Evolutionary conservation across 305 asterid species (phyloP).

Genomic region (Striga hermonthica): DNA sequence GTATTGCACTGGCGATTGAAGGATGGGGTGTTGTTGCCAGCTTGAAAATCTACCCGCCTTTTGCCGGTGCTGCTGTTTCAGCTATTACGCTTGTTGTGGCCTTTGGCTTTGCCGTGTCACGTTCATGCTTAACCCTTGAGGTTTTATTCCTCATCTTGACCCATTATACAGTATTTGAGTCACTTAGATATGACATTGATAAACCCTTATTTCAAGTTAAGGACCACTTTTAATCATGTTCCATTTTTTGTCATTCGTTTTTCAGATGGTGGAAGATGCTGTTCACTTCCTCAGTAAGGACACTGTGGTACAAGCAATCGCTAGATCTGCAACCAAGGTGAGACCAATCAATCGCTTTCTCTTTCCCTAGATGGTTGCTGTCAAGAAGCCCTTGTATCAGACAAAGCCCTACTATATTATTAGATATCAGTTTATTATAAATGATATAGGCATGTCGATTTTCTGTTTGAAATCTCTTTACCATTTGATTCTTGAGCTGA

Average conservation of each 20-base stretch:
- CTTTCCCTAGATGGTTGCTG: conserved; percentile 10
- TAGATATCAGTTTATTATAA: conserved; percentile 8
- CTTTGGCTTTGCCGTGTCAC: conserved; percentile 98
- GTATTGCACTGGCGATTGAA: conserved; percentile 92
- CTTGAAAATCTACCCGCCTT: conserved; percentile 96
- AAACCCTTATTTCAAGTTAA: neutral
- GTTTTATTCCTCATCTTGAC: conserved; percentile 44
- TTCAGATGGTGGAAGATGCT: conserved; percentile 98
- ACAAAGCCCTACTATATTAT: conserved; percentile 5
- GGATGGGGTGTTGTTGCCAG: conserved; percentile 99
- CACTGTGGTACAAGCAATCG: conserved; percentile 87
- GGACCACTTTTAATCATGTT: conserved; percentile 21
- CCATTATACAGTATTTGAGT: conserved; percentile 20
- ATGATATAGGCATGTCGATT: neutral
- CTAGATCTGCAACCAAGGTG: conserved; percentile 99
- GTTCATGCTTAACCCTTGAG: conserved; percentile 97
- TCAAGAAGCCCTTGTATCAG: neutral
- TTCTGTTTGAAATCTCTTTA: neutral
- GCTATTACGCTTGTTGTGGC: conserved; percentile 97
- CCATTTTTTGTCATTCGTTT: conserved; percentile 25
- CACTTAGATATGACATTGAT: conserved; percentile 8
- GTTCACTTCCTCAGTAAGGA: conserved; percentile 99
- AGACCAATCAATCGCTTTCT: conserved; percentile 23
- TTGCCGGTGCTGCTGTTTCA: conserved; percentile 99
- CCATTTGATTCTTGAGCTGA: conserved; percentile 1